Evolutionary conservation across 2,329 filamentous ascomycete genomes (phyloP).

Genomic region (Chaetomium globosum): DNA sequence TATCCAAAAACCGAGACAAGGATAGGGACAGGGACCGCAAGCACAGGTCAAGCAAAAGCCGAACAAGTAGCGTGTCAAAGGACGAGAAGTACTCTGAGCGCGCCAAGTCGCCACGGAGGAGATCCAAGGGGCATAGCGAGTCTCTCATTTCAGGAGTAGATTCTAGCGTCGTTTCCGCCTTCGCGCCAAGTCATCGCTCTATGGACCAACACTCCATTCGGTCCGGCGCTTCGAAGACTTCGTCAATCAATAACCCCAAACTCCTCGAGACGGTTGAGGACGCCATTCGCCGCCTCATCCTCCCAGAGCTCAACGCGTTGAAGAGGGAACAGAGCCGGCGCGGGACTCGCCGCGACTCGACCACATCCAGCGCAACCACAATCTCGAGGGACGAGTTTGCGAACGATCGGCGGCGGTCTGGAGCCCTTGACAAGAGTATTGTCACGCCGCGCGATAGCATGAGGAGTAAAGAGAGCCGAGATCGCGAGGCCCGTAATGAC

Average conservation of each 20-base stretch:
- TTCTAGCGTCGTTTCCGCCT: conserved; percentile 56
- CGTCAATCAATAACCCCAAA: conserved; percentile 89
- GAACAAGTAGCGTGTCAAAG: conserved; percentile 54
- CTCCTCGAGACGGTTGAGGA: conserved; percentile 90
- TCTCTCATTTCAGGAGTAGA: conserved; percentile 57
- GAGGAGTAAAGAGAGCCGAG: conserved; percentile 50
- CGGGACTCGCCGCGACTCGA: conserved; percentile 68
- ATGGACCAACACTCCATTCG: conserved; percentile 57
- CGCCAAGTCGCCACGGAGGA: conserved; percentile 51
- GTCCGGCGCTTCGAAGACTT: conserved; percentile 56
- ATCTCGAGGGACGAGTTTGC: conserved; percentile 59
- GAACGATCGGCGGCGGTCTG: conserved; percentile 63
- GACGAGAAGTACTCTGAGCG: conserved; percentile 54
- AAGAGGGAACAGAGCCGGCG: conserved; percentile 86
- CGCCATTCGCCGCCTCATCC: conserved; percentile 82
- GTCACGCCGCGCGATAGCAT: conserved; percentile 57
- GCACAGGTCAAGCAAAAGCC: conserved; percentile 52
- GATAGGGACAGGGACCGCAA: conserved; percentile 52
- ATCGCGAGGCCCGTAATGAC: conserved; percentile 59
- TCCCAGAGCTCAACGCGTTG: conserved; percentile 87
- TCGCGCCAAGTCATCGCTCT: conserved; percentile 59
- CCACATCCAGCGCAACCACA: conserved; percentile 59
- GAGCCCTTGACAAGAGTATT: conserved; percentile 56
- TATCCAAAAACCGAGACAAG: conserved; percentile 42
- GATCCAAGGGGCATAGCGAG: conserved; percentile 56